A percentile compares a stretch with the other conserved stretches of the same genome.
Evolutionary conservation across 352 stramenopile species (phyloP).

Genomic region (Thraustochytrium sp.): DNA sequence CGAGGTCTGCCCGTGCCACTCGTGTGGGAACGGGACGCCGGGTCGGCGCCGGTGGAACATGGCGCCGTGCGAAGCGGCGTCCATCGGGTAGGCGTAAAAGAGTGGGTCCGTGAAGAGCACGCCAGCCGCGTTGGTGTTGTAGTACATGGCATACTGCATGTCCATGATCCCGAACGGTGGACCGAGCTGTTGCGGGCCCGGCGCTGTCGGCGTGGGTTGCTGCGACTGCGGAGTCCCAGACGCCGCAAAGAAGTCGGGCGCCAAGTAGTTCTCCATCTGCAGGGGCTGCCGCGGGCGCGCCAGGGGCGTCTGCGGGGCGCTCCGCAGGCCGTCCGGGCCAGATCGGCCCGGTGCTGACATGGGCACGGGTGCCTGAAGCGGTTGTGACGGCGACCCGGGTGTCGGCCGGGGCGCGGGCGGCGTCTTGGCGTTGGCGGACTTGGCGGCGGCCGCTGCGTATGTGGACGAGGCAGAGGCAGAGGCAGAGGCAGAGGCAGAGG

Average conservation of each 20-base stretch:
- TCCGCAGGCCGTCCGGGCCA: not conserved
- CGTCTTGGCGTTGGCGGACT: too few species aligned
- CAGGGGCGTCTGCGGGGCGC: not conserved
- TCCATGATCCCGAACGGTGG: not conserved
- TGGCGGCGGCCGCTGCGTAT: too few species aligned
- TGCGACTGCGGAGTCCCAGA: not conserved
- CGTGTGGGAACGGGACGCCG: not conserved
- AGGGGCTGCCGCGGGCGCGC: not conserved
- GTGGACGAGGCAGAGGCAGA: too few species aligned
- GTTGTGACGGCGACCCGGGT: too few species aligned
- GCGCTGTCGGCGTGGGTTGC: not conserved
- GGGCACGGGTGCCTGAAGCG: too few species aligned
- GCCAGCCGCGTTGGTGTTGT: slow-evolving; percentile 30
- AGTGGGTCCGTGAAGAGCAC: slow-evolving; percentile 28
- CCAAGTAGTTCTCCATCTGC: not conserved
- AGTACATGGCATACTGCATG: slow-evolving; percentile 30
- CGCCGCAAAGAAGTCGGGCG: not conserved
- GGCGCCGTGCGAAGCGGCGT: not conserved
- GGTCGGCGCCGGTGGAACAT: not conserved
- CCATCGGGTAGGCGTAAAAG: slow-evolving; percentile 9
- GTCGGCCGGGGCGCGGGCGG: too few species aligned
- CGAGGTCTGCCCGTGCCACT: slow-evolving; percentile 12
- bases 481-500: too few species aligned
- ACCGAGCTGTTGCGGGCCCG: not conserved
- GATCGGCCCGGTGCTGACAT: not conserved